phyloP scores from a whole-genome alignment of 169 alveolate genomes.

The Eimeria nieschulzi region DNA sequence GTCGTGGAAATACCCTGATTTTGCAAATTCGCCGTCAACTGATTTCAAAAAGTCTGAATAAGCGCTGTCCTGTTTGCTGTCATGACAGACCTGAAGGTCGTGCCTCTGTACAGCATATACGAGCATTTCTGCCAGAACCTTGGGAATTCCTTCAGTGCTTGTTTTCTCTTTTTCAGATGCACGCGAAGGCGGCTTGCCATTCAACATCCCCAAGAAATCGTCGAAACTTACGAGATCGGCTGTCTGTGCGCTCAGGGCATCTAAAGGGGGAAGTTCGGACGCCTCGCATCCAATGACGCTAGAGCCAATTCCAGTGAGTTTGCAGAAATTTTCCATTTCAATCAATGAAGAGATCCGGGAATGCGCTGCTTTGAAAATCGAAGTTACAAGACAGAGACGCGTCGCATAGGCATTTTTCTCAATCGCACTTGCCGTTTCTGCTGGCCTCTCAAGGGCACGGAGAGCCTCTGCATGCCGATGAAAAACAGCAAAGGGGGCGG shows the following conservation, averaged over 20 bases:
- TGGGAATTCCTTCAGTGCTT: background rate
- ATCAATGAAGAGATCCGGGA: background rate
- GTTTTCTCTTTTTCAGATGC: background rate
- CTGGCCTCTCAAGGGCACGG: background rate
- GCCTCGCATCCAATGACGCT: background rate
- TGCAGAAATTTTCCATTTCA: background rate
- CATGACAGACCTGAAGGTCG: background rate
- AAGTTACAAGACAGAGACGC: background rate
- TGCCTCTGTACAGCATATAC: background rate
- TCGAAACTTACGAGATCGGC: background rate
- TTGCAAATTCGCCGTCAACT: no score
- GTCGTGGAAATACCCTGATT: background rate
- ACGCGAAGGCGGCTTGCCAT: background rate
- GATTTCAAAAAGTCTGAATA: background rate
- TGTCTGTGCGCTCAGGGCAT: background rate
- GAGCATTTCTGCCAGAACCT: background rate
- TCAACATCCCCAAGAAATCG: background rate
- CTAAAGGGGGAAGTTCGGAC: background rate
- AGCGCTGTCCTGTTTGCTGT: no score
- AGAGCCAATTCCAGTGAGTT: background rate
- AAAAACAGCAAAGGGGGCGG: constrained; percentile 8
- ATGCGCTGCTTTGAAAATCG: background rate
- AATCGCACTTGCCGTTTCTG: background rate
- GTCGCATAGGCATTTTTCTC: background rate
- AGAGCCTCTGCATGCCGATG: constrained; percentile 32